Evolutionary conservation across 345 rosid species (phyloP), one percentile per base, ranked within the genome.

Genomic region (Trapa bicornis): DNA sequence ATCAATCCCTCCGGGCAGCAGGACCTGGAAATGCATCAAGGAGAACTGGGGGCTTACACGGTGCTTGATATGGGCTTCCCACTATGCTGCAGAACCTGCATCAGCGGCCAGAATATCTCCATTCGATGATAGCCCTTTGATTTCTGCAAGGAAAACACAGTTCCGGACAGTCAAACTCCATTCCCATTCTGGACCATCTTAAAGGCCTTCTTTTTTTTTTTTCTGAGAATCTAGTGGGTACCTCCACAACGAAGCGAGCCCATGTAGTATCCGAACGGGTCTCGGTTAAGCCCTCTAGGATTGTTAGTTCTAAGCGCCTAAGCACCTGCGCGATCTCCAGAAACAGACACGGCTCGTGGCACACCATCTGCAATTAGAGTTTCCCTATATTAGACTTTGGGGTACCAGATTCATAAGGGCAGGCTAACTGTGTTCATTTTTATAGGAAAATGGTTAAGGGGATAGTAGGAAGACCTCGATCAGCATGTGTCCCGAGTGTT

Each of bases 211-310:
- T 0, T 22, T 22, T 22, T 22, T 22, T 22, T 29, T 6, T 17
- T 54, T 7, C 6, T 2, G 32, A 17, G 7, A 54, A 54, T 7
- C 60, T 41, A 41, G 5, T 3, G 10, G 60, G 60, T n/a, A 84
- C 92, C 89, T 84, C 85, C 6, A 84, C 88, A 41, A 87, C 67
- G 75, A 83, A 87, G 64, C 73, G 84, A 33, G 93, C 93, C 93
- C 89, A 87, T 33, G 75, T 78, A 67, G 75, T 74, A 47, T 62
- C 70, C 0, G 75, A 62, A 63, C 73, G 74, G 67, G 64, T 70
- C 71, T 80, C 85, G 69, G 78, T 69, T 1, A 70, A 77, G 13
- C 88, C 93, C 71, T 80, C 80, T 56, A 85, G 56, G 65, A 87
- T 82, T 53, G 80, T 85, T 45, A 87, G 67, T 1, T 80, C 71